Percentiles rank a stretch among this genome's conserved stretches.
These are phyloP conservation scores for Cordyceps javanica DNA, from an alignment of 2,329 filamentous ascomycete genomes.

Conservation along the genomic window DNA sequence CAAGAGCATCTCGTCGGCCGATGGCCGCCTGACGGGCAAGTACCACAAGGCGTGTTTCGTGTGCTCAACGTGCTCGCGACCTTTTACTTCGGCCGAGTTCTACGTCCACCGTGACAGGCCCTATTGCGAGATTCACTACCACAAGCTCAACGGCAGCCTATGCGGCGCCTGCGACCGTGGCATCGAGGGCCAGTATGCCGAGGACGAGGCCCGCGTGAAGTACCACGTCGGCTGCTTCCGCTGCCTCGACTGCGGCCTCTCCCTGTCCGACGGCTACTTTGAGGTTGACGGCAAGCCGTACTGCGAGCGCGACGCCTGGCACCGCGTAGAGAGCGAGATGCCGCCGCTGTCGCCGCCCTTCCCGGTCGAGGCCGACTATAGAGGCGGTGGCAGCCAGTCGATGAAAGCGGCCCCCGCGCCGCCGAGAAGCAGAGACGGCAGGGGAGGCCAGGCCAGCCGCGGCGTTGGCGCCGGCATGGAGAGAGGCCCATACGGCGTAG, in stretches of 20 bases:
- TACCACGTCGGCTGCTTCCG: conserved; percentile 85
- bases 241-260: conserved; percentile 69
- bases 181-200: conserved; percentile 90
- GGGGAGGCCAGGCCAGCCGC: conserved; percentile 2
- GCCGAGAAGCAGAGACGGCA: background rate
- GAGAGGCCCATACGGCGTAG: conserved; percentile 17
- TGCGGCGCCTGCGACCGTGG: conserved; percentile 74
- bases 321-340: conserved; percentile 34
- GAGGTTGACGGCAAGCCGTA: conserved; percentile 75
- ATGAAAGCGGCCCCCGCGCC: background rate
- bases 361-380: conserved; percentile 5
- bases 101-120: conserved; percentile 85
- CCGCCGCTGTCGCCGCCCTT: background rate
- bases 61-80: conserved; percentile 73
- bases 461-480: conserved; percentile 11
- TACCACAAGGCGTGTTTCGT: conserved; percentile 96
- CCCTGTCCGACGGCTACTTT: conserved; percentile 81
- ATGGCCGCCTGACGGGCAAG: conserved; percentile 82
- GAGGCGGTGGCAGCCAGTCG: background rate
- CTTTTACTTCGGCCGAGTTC: conserved; percentile 83
- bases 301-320: conserved; percentile 80
- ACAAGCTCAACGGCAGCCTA: conserved; percentile 80
- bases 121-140: conserved; percentile 89
- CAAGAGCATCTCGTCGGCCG: conserved; percentile 90
- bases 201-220: conserved; percentile 71